A percentile compares a stretch with the other conserved stretches of the same genome.
Evolutionary conservation across 208 protist genomes (phyloP).

Genomic region (Leishmania tarentolae): DNA sequence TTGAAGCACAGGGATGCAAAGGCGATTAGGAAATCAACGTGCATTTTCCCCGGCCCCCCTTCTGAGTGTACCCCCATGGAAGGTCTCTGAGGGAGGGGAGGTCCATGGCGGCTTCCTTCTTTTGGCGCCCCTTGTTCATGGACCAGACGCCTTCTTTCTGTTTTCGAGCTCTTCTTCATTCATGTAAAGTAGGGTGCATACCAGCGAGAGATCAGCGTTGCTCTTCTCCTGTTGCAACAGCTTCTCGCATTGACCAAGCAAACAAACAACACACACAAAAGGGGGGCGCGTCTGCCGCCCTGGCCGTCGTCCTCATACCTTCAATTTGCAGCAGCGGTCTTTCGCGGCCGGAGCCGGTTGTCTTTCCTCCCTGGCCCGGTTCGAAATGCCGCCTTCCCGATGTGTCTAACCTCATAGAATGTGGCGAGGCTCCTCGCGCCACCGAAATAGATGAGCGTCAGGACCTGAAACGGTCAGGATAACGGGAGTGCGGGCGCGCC

Average conservation of each 20-base stretch:
- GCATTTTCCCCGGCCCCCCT: neutral
- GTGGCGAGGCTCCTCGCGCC: neutral
- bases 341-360: neutral
- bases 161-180: neutral
- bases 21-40: neutral
- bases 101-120: neutral
- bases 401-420: neutral
- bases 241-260: neutral
- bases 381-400: neutral
- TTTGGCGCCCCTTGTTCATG: too few relatives aligned
- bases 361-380: neutral
- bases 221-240: too few relatives aligned
- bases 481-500: neutral
- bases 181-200: neutral
- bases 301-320: neutral
- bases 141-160: neutral
- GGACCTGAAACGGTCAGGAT: neutral
- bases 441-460: neutral
- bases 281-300: too few relatives aligned
- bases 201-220: neutral
- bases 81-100: neutral
- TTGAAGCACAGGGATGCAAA: neutral
- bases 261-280: neutral
- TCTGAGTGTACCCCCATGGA: neutral
- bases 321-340: neutral